Evolutionary conservation across 495 filamentous ascomycete species (phyloP), one percentile per base, ranked within the genome.

Genomic region (Pyrenopolyporus hunteri): DNA sequence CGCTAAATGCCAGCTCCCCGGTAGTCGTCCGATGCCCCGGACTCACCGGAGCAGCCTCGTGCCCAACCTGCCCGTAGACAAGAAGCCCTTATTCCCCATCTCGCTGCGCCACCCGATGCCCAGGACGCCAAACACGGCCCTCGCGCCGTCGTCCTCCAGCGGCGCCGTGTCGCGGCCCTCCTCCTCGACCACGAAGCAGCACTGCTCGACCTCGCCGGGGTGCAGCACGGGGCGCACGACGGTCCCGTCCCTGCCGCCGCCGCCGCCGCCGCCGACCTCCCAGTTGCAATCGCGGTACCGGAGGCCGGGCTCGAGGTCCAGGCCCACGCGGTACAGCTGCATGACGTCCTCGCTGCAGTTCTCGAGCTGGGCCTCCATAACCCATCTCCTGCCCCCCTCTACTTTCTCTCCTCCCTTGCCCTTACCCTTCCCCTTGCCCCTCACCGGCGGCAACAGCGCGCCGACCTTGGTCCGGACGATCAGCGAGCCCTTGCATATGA

Each of bases 311-410:
- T 79, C 79, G n/a, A 78, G 64, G 62, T 80, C 77, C 26, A 88
- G 60, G 17, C 71, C 73, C 6, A 85, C 79, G 56, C 71, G 74
- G 70, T 88, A 85, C 49, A 92, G 73, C 46, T 80, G 76, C 55
- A 90, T 80, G 19, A 81, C 78, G 19, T 82, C 81, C 70, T 91
- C 87, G 11, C 89, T 89, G 62, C 92, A 86, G 73, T 98, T 98
- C 78, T 98, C 94, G 55, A 98, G 68, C 74, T 98, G 94, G 29
- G 93, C 95, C 72, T 98, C 94, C 56, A 98, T 77, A 47, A 87
- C 85, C 77, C 82, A 85, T 31, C 75, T 33, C 9, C 59, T 47
- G 65, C 75, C 57, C 54, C 7, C 56, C 52, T 28, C 47, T 36
- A 29, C 8, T 28, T 14, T 40, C 31, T 10, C 31, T 6, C 7